A percentile compares a stretch with the other conserved stretches of the same genome.
phyloP scores from a whole-genome alignment of 1,284 basidiomycete species.

The Xerocomus nothofagi region DNA sequence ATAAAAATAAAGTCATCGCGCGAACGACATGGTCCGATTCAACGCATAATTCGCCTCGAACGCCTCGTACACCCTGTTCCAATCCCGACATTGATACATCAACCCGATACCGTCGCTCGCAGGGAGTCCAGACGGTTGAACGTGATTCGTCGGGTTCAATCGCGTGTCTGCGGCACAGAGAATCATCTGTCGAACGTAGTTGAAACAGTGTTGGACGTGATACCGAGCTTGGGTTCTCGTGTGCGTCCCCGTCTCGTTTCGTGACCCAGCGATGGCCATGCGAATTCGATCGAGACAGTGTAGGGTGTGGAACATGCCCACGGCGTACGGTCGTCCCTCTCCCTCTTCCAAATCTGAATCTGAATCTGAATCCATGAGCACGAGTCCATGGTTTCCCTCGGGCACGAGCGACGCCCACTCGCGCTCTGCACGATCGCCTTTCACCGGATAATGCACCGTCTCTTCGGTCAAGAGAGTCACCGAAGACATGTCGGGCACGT shows the following conservation, averaged over 20 bases:
- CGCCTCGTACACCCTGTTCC: constrained; percentile 22
- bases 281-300: constrained; percentile 29
- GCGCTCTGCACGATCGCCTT: constrained; percentile 25
- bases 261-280: constrained; percentile 12
- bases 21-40: constrained; percentile 20
- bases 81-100: constrained; percentile 23
- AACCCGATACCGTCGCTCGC: constrained; percentile 27
- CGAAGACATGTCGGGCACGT: background rate
- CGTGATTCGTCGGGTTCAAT: constrained; percentile 28
- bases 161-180: constrained; percentile 33
- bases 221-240: constrained; percentile 6
- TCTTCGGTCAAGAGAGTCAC: constrained; percentile 29
- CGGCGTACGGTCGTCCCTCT: constrained; percentile 23
- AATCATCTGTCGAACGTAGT: constrained; percentile 37
- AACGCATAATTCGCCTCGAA: constrained; percentile 24
- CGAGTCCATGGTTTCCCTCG: constrained; percentile 28
- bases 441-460: constrained; percentile 28
- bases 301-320: constrained; percentile 25
- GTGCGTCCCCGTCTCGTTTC: too few species aligned
- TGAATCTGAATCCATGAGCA: constrained; percentile 13
- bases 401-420: constrained; percentile 37
- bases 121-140: constrained; percentile 8
- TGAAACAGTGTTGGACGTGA: constrained; percentile 35
- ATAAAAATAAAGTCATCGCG: background rate
- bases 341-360: too few species aligned